Base-by-base conservation (phyloP, 1,139 yeast species). In the Pichia sp. region DNA sequence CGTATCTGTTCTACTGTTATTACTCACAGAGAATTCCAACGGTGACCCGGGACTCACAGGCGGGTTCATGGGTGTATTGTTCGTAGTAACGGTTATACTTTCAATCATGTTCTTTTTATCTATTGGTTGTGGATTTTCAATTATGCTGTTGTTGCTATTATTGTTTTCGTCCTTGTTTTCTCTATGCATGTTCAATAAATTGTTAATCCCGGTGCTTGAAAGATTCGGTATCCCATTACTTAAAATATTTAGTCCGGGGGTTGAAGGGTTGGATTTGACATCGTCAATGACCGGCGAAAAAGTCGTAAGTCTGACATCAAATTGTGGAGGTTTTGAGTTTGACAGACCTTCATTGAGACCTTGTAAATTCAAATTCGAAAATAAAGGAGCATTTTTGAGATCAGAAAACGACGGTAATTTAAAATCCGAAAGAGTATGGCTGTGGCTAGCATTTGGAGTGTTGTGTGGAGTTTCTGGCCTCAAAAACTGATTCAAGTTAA, bases 391-490 rank as follows among this genome's bases (percentile, higher is more conserved):
- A n/a, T n/a, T n/a, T n/a, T n/a, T 43, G 4, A 38, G 6, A 31
- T 50, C 53, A 2, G 48, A 37, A 32, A 49, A 50, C 8, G 53
- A 50, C 3, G 50, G 50, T 31, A 47, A 16, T 33, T 47, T 48
- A n/a, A 50, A 33, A 32, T 50, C 53, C n/a, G n/a, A n/a, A n/a
- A 2, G 49, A 38, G 33, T 46, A 50, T 9, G 53, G 48, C 3
- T 47, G 49, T 32, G 44, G n/a, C 11, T 32, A 11, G 32, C 42
- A 29, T 10, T 40, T 40, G n/a, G n/a, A 45, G 26, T 27, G 46
- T 34, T 34, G 10, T 6, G 29, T 33, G 4, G 36, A 35, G 3
- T 36, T 7, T n/a, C 23, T 28, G 28, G 5, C 23, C 40, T 10
- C 33, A 47, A 38, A 10, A 45, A 43, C 11, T 33, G 26, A 33